Conservation (phyloP, 2,329 filamentous ascomycete species). For the Chrysosphaeria jannelii region DNA sequence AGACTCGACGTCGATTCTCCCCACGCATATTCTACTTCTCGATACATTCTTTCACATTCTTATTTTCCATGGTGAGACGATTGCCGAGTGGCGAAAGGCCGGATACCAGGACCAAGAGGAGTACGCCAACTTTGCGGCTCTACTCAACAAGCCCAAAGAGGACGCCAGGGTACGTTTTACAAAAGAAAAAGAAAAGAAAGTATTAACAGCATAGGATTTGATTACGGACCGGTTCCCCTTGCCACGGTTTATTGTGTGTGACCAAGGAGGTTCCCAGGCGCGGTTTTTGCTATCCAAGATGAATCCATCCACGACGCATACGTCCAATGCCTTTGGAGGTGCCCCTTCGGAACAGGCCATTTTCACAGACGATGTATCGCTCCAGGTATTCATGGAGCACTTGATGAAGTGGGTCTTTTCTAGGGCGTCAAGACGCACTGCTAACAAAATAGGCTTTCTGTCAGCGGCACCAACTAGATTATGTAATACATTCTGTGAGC, state of each 20-base stretch:
- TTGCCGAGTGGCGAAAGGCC: conserved; percentile 92
- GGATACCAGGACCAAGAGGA: conserved; percentile 96
- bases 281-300: conserved; percentile 85
- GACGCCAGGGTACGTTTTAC: conserved; percentile 37
- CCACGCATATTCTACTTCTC: conserved; percentile 71
- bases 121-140: conserved; percentile 76
- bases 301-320: conserved; percentile 92
- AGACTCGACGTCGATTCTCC: conserved; percentile 87
- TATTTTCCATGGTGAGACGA: conserved; percentile 94
- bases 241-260: conserved; percentile 91
- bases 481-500: too few relatives aligned
- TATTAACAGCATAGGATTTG: conserved; percentile 16
- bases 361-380: conserved; percentile 90
- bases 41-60: conserved; percentile 99
- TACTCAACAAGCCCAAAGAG: conserved; percentile 84
- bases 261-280: conserved; percentile 91
- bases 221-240: conserved; percentile 96
- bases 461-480: conserved; percentile 33
- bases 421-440: too few relatives aligned
- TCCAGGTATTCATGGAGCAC: conserved; percentile 99
- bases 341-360: conserved; percentile 82
- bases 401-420: conserved; percentile 74
- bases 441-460: conserved; percentile 15
- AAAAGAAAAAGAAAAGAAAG: too few relatives aligned
- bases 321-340: conserved; percentile 70